These are phyloP conservation scores for Dothideomycetes sp. DNA, from an alignment of 2,329 filamentous ascomycete species.

Conservation along the genomic window DNA sequence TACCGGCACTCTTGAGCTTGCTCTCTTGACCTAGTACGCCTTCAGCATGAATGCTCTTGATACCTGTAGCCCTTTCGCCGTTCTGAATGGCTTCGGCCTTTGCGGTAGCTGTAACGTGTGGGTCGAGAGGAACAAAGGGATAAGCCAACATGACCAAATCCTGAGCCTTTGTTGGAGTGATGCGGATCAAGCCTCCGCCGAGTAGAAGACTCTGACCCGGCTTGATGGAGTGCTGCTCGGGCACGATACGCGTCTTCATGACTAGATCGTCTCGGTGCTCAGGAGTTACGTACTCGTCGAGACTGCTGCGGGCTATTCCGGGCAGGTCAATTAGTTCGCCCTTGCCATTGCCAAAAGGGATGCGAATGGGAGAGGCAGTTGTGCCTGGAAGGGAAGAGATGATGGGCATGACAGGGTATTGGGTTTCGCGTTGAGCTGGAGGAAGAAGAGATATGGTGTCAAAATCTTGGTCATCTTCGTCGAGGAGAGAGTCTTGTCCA, in stretches of 20 bases:
- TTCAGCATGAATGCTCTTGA: slow-evolving; percentile 50
- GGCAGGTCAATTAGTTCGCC: slow-evolving; percentile 92
- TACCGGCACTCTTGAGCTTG: slow-evolving; percentile 52
- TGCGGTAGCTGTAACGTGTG: slow-evolving; percentile 66
- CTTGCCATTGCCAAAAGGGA: slow-evolving; percentile 75
- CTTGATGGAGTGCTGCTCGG: slow-evolving; percentile 63
- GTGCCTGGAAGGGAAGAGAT: slow-evolving; percentile 84
- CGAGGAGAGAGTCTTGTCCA: slow-evolving; percentile 10
- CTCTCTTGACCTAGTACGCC: slow-evolving; percentile 15
- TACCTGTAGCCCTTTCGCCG: slow-evolving; percentile 46
- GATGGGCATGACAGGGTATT: slow-evolving; percentile 74
- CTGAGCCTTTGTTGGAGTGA: slow-evolving; percentile 58
- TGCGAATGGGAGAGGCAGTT: slow-evolving; percentile 85
- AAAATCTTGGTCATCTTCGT: slow-evolving; percentile 14
- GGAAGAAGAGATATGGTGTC: slow-evolving; percentile 67
- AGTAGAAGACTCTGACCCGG: slow-evolving; percentile 71
- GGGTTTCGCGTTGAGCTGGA: slow-evolving; percentile 58
- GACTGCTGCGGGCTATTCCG: slow-evolving; percentile 62
- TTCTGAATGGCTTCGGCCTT: slow-evolving; percentile 69
- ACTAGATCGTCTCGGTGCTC: slow-evolving; percentile 57
- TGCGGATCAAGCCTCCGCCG: slow-evolving; percentile 64
- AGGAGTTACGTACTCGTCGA: slow-evolving; percentile 60
- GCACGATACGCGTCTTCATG: slow-evolving; percentile 66
- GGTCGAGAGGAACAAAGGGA: slow-evolving; percentile 67
- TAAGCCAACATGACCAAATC: slow-evolving; percentile 65